Percentiles rank a stretch among this genome's conserved stretches.
phyloP scores from a whole-genome alignment of 2,329 filamentous ascomycete genomes.

The Colletotrichum orbiculare region DNA sequence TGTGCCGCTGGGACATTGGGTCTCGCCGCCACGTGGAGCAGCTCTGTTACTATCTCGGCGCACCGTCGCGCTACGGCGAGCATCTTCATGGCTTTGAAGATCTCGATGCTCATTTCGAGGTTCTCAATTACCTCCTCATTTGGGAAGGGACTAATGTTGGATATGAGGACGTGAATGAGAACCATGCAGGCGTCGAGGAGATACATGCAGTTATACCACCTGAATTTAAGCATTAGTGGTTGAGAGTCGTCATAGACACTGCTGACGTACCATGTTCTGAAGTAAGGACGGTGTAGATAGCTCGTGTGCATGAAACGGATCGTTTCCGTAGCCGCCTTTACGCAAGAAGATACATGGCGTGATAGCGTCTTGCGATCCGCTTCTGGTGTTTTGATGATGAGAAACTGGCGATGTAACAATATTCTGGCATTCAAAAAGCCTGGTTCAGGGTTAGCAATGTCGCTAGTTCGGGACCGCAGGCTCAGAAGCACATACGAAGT shows the following conservation, averaged over 20 bases:
- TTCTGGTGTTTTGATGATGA: slow-evolving; percentile 22
- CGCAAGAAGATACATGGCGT: slow-evolving; percentile 14
- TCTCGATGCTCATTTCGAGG: slow-evolving; percentile 34
- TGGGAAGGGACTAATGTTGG: slow-evolving; percentile 30
- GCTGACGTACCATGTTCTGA: slow-evolving; percentile 24
- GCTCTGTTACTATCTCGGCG: slow-evolving; percentile 31
- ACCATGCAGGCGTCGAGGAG: slow-evolving; percentile 34
- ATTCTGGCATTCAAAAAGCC: slow-evolving; percentile 33
- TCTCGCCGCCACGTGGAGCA: slow-evolving; percentile 23
- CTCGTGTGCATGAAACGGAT: slow-evolving; percentile 34
- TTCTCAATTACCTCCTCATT: slow-evolving; percentile 28
- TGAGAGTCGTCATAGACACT: background rate
- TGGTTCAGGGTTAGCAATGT: background rate
- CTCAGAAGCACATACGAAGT: slow-evolving; percentile 3
- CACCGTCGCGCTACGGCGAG: slow-evolving; percentile 31
- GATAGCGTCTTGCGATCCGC: slow-evolving; percentile 23
- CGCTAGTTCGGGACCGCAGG: background rate
- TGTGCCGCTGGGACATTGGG: background rate
- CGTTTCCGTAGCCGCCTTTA: slow-evolving; percentile 28
- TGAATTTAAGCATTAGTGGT: background rate
- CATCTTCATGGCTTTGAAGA: slow-evolving; percentile 36
- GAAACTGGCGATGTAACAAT: slow-evolving; percentile 28
- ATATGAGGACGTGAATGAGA: slow-evolving; percentile 31
- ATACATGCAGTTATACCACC: slow-evolving; percentile 37
- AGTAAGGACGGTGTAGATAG: slow-evolving; percentile 32